Conservation (phyloP, 1,139 yeast genomes). For the Sugiyamaella castrensis region DNA sequence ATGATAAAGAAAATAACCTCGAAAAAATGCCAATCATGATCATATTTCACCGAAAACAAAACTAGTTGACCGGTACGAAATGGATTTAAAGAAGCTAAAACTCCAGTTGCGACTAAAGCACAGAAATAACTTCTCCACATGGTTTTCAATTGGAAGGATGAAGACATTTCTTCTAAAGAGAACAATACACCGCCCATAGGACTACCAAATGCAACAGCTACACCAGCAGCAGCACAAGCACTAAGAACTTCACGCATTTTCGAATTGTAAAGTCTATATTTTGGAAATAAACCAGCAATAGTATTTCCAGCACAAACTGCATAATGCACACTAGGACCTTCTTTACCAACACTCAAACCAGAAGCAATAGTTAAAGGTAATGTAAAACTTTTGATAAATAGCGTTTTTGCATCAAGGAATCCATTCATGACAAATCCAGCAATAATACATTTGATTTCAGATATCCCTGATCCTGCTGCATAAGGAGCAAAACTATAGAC, state of each 20-base stretch:
- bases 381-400: slow-evolving; percentile 71
- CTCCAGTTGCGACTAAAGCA: slow-evolving; percentile 81
- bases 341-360: slow-evolving; percentile 79
- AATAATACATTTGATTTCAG: slow-evolving; percentile 93
- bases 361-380: slow-evolving; percentile 84
- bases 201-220: slow-evolving; percentile 89
- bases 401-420: slow-evolving; percentile 71
- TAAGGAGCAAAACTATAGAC: slow-evolving; percentile 76
- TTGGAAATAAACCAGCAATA: slow-evolving; percentile 54
- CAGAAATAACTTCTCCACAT: slow-evolving; percentile 93
- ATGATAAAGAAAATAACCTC: slow-evolving; percentile 79
- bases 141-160: slow-evolving; percentile 69
- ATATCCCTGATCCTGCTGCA: slow-evolving; percentile 96
- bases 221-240: slow-evolving; percentile 92
- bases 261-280: slow-evolving; percentile 40
- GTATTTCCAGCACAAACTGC: slow-evolving; percentile 79
- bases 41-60: slow-evolving; percentile 82
- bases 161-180: slow-evolving; percentile 75
- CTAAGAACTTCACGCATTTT: slow-evolving; percentile 57
- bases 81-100: slow-evolving; percentile 71
- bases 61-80: slow-evolving; percentile 94
- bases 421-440: slow-evolving; percentile 84
- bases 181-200: slow-evolving; percentile 94
- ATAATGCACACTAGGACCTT: slow-evolving; percentile 83
- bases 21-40: slow-evolving; percentile 79